Conservation (phyloP, 2,329 filamentous ascomycete genomes). For the Emmonsiellopsis sp. region DNA sequence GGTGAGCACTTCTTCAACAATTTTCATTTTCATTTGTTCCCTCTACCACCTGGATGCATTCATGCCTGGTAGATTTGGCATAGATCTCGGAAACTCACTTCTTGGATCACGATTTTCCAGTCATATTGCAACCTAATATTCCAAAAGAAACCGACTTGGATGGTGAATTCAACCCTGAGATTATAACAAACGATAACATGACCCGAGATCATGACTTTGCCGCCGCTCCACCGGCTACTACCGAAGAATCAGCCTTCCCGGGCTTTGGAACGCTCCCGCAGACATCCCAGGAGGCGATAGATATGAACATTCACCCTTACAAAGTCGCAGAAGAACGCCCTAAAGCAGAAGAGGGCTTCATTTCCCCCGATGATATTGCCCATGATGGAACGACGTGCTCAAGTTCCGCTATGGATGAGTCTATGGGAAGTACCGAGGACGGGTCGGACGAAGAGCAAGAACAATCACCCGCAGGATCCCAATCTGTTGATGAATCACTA, state of each 20-base stretch:
- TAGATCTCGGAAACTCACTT: conserved; percentile 3
- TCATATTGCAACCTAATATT: neutral
- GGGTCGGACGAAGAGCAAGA: neutral
- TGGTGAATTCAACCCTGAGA: neutral
- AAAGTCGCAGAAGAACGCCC: conserved; percentile 9
- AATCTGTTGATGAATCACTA: neutral
- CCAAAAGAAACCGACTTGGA: neutral
- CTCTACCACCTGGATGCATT: neutral
- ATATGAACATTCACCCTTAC: conserved; percentile 7
- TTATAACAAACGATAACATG: neutral
- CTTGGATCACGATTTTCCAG: neutral
- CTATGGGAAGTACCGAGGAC: conserved; percentile 17
- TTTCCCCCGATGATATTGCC: conserved; percentile 5
- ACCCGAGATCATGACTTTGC: neutral
- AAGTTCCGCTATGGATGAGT: conserved; percentile 33
- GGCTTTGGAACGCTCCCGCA: conserved; percentile 4
- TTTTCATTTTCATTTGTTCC: neutral
- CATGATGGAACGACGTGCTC: conserved; percentile 15
- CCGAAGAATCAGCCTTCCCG: neutral
- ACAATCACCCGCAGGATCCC: neutral
- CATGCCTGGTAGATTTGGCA: neutral
- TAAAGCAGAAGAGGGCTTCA: conserved; percentile 9
- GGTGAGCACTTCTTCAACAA: conserved; percentile 7
- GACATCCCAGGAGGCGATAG: conserved; percentile 9
- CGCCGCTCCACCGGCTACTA: neutral